Conservation (phyloP, 345 rosid species). For the Bretschneidera sinensis region DNA sequence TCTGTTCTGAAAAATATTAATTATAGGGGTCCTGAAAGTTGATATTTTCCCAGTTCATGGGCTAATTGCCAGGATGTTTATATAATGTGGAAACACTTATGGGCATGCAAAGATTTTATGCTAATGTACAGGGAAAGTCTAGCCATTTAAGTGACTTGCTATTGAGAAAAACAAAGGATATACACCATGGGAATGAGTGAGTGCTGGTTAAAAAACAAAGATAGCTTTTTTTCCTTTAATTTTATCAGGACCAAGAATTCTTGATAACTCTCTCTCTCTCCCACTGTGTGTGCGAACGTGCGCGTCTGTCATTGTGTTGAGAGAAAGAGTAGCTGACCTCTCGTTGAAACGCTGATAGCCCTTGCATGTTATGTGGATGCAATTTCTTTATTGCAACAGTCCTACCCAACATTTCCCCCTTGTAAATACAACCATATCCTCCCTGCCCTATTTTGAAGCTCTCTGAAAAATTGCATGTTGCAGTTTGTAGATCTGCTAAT, state of each 20-base stretch:
- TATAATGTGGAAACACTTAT: too few species aligned
- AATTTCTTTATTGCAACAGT: conserved; percentile 68
- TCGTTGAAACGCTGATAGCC: conserved; percentile 58
- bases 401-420: conserved; percentile 83
- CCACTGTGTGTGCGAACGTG: background rate
- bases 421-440: conserved; percentile 61
- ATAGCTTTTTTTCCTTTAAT: background rate
- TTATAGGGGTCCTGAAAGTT: too few species aligned
- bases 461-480: conserved; percentile 72
- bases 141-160: background rate
- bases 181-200: background rate
- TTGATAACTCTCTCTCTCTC: too few species aligned
- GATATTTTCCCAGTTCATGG: too few species aligned
- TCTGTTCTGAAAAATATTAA: too few species aligned
- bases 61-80: too few species aligned
- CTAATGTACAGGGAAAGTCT: background rate
- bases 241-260: background rate
- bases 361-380: conserved; percentile 58
- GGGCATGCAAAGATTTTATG: background rate
- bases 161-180: background rate
- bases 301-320: background rate
- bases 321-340: conserved; percentile 37
- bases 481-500: conserved; percentile 48
- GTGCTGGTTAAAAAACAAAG: background rate
- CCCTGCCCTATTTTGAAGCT: conserved; percentile 67